Base-by-base conservation (phyloP, 2,329 filamentous ascomycete genomes). In the Paracamarosporium sp. region DNA sequence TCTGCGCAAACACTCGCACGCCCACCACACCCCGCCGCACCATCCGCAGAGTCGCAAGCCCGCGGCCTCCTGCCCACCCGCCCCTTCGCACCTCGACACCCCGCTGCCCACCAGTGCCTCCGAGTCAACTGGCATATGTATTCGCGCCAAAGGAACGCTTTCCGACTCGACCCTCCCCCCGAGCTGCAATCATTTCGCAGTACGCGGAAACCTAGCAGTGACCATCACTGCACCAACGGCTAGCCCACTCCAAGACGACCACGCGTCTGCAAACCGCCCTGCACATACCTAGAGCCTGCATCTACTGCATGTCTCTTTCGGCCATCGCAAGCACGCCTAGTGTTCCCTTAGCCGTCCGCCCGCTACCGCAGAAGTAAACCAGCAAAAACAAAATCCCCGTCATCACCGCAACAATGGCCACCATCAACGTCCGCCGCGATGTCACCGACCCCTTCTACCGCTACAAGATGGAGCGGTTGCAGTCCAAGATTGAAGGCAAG, bases 401-500 rank as follows among this genome's bases (percentile, higher is more conserved):
- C 69, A 72, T 67, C 60, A 82, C 80, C 82, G 82, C 83, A 87
- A 93, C 73, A 81, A 98, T 98, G 95, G 90, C 92, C 86, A 93
- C 92, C 83, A 86, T 99, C 88, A 99, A 99, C 83, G 93, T 98
- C 82, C 93, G 93, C 81, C 92, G 72, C 76, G 94, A 98, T 90
- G 90, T 97, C 84, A 90, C 90, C 85, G 95, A 99, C 83, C 90
- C 90, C 82, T 99, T 97, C 88, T 99, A 99, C 85, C 95, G 95
- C 80, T 99, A 99, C 89, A 99, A 99, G 88, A 99, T 99, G 95
- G 95, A 98, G 84, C 90, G 89, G 72, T 85, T 99, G 78, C 92
- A 96, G 85, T 97, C 95, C 80, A 99, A 99, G 86, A 96, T 99
- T 73, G 95, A 99, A 83, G 95, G 95, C 82, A 99, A 99, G 83